These are phyloP conservation scores for Boletus rubropictus DNA, from an alignment of 768 basidiomycete genomes.

Conservation along the genomic window DNA sequence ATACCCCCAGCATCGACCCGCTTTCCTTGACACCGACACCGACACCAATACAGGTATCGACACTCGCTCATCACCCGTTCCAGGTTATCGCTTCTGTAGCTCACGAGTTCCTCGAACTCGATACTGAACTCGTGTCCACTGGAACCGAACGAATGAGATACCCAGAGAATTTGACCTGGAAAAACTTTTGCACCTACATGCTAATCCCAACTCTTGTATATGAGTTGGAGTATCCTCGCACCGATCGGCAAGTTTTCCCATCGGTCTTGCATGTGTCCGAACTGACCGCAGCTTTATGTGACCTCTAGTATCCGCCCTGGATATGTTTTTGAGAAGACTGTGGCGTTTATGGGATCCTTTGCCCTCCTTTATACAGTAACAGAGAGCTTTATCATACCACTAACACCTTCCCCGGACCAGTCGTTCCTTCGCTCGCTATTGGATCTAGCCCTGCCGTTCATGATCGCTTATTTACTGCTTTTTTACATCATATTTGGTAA, in stretches of 20 bases:
- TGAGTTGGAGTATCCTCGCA: slow-evolving; percentile 93
- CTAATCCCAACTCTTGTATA: slow-evolving; percentile 91
- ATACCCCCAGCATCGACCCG: slow-evolving; percentile 6
- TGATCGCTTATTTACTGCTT: slow-evolving; percentile 83
- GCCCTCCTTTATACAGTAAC: slow-evolving; percentile 89
- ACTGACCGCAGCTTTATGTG: background rate
- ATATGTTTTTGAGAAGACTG: slow-evolving; percentile 51
- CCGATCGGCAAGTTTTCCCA: slow-evolving; percentile 53
- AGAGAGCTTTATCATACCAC: slow-evolving; percentile 89
- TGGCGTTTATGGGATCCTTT: slow-evolving; percentile 95
- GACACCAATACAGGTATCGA: slow-evolving; percentile 34
- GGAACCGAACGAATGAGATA: slow-evolving; percentile 67
- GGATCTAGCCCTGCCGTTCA: slow-evolving; percentile 88
- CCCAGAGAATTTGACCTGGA: slow-evolving; percentile 79
- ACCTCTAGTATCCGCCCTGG: slow-evolving; percentile 38
- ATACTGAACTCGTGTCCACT: slow-evolving; percentile 66
- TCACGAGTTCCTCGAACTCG: slow-evolving; percentile 67
- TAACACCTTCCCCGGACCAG: slow-evolving; percentile 60
- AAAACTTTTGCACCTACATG: slow-evolving; percentile 81
- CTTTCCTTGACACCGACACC: slow-evolving; percentile 11
- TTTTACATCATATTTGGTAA: slow-evolving; percentile 84
- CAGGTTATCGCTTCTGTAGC: slow-evolving; percentile 62
- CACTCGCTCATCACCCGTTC: slow-evolving; percentile 61
- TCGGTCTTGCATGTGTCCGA: background rate
- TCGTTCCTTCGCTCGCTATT: slow-evolving; percentile 72